These are phyloP conservation scores for Rhamnella rubrinervis DNA, from an alignment of 331 rosid species.

Conservation along the genomic window DNA sequence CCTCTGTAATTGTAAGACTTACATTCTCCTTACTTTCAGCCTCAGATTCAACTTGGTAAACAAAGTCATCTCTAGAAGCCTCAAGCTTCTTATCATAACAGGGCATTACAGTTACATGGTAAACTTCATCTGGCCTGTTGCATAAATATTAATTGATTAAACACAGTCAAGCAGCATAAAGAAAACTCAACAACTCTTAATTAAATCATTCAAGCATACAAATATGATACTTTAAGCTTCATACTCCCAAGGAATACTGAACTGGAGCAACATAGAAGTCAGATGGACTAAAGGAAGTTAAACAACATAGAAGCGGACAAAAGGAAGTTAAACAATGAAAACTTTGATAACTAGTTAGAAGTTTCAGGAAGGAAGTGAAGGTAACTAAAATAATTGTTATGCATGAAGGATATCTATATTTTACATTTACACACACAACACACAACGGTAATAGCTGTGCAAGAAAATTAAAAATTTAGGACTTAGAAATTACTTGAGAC, in stretches of 20 bases:
- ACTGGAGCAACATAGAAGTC: not conserved
- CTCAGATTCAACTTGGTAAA: conserved; percentile 50
- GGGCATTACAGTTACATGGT: conserved; percentile 97
- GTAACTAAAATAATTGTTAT: too few relatives aligned
- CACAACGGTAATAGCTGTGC: not conserved
- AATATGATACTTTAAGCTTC: not conserved
- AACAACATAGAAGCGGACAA: too few relatives aligned
- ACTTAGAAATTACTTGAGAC: conserved; percentile 52
- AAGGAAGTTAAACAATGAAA: too few relatives aligned
- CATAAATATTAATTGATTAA: not conserved
- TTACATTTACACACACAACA: not conserved
- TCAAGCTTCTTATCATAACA: conserved; percentile 98
- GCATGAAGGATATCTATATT: too few relatives aligned
- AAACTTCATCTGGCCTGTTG: conserved; percentile 76
- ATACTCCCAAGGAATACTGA: not conserved
- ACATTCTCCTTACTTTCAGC: conserved; percentile 37
- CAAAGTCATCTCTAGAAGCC: conserved; percentile 93
- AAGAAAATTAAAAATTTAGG: not conserved
- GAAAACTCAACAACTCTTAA: not conserved
- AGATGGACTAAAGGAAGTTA: too few relatives aligned
- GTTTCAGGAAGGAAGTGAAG: too few relatives aligned
- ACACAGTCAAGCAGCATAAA: conserved; percentile 1
- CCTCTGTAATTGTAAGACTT: conserved; percentile 57
- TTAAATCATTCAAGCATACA: not conserved
- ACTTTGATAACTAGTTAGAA: too few relatives aligned